A percentile compares a stretch with the other conserved stretches of the same genome.
phyloP scores from a whole-genome alignment of 73 alveolate genomes.

The Paraurostyla sp. region DNA sequence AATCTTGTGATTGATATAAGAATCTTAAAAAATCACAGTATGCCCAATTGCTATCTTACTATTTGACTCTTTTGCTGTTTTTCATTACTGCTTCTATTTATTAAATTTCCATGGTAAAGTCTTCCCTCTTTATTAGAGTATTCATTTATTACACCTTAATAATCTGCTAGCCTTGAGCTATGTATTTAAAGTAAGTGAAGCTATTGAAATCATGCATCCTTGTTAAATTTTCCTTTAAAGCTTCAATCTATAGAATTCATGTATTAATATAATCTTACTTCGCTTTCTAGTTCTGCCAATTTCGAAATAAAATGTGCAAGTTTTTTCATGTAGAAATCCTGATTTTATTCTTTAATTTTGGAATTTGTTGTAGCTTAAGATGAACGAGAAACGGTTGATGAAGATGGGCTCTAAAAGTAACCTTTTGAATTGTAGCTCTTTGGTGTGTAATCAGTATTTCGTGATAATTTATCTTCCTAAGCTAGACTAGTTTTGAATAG shows the following conservation, averaged over 20 bases:
- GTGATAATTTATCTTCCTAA: no score
- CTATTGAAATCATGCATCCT: background rate
- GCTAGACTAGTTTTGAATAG: no score
- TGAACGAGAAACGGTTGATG: no score
- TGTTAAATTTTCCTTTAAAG: background rate
- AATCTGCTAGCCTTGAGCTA: background rate
- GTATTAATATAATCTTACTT: background rate
- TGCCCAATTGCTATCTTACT: background rate
- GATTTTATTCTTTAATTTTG: no score
- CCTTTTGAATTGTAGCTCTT: no score
- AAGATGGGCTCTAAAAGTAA: no score
- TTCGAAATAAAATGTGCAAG: background rate
- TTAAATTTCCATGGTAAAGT: background rate
- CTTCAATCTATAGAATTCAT: background rate
- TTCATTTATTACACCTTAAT: background rate
- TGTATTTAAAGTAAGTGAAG: background rate
- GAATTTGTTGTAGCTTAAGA: no score
- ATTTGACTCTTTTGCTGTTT: background rate
- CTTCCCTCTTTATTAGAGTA: background rate
- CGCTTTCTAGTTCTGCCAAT: background rate
- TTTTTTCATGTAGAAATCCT: background rate
- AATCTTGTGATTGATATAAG: background rate
- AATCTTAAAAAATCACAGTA: background rate
- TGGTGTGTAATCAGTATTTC: no score
- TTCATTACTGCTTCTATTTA: background rate